Evolutionary conservation across 371 early-diverging fungal genomes (phyloP), one percentile per base, ranked within the genome.

Genomic region (Zychaea mexicana): DNA sequence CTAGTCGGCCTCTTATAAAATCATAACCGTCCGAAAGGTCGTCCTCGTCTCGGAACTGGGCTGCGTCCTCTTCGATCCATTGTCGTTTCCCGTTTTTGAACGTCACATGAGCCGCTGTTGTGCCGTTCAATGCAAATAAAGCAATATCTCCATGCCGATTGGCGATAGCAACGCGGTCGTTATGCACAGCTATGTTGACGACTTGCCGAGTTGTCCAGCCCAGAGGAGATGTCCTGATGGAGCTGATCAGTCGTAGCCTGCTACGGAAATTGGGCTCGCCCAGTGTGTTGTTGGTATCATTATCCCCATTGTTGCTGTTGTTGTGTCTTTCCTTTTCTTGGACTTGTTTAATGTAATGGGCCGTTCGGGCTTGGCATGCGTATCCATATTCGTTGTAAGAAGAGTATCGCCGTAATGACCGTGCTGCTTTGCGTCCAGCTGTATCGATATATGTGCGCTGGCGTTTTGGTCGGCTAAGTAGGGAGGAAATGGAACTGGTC

Each of bases 371-470:
- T 54, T 76, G 78, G 58, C 77, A 78, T 1, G 76, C 73, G 36
- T 76, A 80, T 0, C 81, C 78, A 62, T 76, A 77, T 45, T 80
- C 74, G 36, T 80, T 80, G 36, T 80, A 77, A 15, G 78, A 75
- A 9, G 78, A 77, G 42, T 74, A 72, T 0, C 73, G 67, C 0
- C 75, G 64, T 21, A 69, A 57, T 28, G 38, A 27, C 9, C 76
- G 65, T 31, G 68, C 45, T 1, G 72, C 64, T 65, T 59, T 66
- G 32, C 33, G 53, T 21, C 32, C 55, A 17, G 55, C 55, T 30
- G 55, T 54, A 49, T 49, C 49, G n/a, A 49, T 49, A 49, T 49
- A 49, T 19, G 49, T 49, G 4, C 26, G 21, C 12, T 49, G 49
- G 24, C 49, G 49, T 49, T 49, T 49, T 7, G 33, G 55, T 31